A percentile compares a stretch with the other conserved stretches of the same genome.
Conservation (phyloP, 495 filamentous ascomycete genomes). For the Terfezia claveryi region DNA sequence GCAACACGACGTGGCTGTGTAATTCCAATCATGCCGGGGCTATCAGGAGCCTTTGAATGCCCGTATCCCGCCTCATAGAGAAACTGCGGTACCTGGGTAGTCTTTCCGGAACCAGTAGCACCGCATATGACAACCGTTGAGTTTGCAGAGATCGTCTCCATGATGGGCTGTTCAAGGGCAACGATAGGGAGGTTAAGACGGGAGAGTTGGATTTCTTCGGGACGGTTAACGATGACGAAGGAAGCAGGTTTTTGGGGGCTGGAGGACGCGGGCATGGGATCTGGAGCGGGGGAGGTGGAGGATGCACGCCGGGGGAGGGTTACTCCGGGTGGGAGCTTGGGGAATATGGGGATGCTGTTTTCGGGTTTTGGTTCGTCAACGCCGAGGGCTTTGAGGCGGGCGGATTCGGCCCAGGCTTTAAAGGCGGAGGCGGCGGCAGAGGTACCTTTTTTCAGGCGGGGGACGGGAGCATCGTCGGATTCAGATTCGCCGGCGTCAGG, state of each 20-base stretch:
- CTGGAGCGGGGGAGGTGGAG: slow-evolving; percentile 15
- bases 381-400: slow-evolving; percentile 48
- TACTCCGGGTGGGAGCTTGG: not conserved
- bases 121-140: slow-evolving; percentile 80
- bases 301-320: slow-evolving; percentile 1
- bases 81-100: slow-evolving; percentile 91
- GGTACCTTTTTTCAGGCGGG: slow-evolving; percentile 9
- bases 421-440: slow-evolving; percentile 39
- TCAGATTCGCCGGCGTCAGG: slow-evolving; percentile 13
- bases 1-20: slow-evolving; percentile 88
- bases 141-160: slow-evolving; percentile 90
- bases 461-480: slow-evolving; percentile 20
- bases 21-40: slow-evolving; percentile 79
- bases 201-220: slow-evolving; percentile 48
- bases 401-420: slow-evolving; percentile 76
- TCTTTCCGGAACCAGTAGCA: slow-evolving; percentile 90
- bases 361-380: slow-evolving; percentile 3
- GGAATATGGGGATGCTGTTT: slow-evolving; percentile 1
- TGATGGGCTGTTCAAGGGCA: slow-evolving; percentile 88
- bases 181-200: slow-evolving; percentile 74
- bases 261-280: slow-evolving; percentile 1
- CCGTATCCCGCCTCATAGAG: slow-evolving; percentile 87
- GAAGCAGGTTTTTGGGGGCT: slow-evolving; percentile 31
- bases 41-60: slow-evolving; percentile 39
- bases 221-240: slow-evolving; percentile 48